A percentile compares a stretch with the other conserved stretches of the same genome.
Evolutionary conservation across 148 eudicot genomes (phyloP).

Genomic region (Vaccinium myrtillus): DNA sequence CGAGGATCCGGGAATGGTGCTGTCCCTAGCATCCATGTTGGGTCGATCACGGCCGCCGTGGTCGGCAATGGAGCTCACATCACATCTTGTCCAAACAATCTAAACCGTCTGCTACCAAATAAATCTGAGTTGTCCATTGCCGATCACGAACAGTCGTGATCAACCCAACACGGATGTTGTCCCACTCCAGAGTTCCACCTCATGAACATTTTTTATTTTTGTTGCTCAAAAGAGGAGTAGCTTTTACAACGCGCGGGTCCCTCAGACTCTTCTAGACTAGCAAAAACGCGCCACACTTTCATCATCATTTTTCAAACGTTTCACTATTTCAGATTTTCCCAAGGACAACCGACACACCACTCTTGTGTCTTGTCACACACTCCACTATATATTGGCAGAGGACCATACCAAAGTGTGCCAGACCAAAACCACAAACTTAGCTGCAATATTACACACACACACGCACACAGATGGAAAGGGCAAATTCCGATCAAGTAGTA

Average conservation of each 20-base stretch:
- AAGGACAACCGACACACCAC: not conserved
- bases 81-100: too few species aligned
- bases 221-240: not conserved
- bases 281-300: not conserved
- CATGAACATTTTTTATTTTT: too few species aligned
- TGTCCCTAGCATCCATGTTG: too few species aligned
- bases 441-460: not conserved
- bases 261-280: not conserved
- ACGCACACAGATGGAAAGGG: not conserved
- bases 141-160: too few species aligned
- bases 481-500: constrained; percentile 23
- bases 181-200: too few species aligned
- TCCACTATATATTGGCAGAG: not conserved
- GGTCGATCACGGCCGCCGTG: too few species aligned
- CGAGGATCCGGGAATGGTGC: too few species aligned
- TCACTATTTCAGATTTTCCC: not conserved
- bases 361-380: not conserved
- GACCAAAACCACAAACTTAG: not conserved
- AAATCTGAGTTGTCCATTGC: too few species aligned
- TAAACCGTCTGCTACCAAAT: too few species aligned
- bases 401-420: not conserved
- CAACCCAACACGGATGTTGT: too few species aligned
- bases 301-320: not conserved
- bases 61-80: too few species aligned
- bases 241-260: not conserved